Evolutionary conservation across 1,284 basidiomycete species (phyloP), one percentile per base, ranked within the genome.

Genomic region (Austroboletus novae-zelandiae): DNA sequence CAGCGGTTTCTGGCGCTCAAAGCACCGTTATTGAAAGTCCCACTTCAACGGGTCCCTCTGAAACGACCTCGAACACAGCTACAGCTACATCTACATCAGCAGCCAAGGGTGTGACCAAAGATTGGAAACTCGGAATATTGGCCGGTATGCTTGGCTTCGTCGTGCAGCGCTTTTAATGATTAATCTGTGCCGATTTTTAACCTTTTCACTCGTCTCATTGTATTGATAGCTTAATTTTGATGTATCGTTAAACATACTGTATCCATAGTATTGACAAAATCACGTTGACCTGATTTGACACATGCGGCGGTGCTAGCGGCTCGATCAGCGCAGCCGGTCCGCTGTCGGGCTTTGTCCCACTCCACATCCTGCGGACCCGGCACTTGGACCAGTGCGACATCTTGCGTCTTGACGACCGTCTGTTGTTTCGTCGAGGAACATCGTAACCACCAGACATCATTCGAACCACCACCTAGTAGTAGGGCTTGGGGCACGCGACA

Each of bases 1-100:
- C 68, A 15, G 67, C 58, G 1, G 56, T 62, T 15, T 41, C 59
- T 5, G n/a, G 34, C 13, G 64, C 60, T 1, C 55, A 62, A 4
- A 68, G 68, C 0, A 59, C 65, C 2, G 57, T 70, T 14, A 34
- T 44, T 13, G 23, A 50, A 1, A 44, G 14, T 9, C 13, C 34
- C 7, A n/a, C 49, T 0, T 23, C 45, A 2, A 39, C 51, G 5
- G n/a, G 25, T 27, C 6, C 25, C 4, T 27, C 25, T 27, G 4
- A 27, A 27, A 27, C 25, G 25, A 27, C 25, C 3, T 27, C 25
- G 5, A 4, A 27, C 4, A 27, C 25, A 4, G 25, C 6, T 27
- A 27, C 25, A 27, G 0, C 25, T 1, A 27, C 25, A 27, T 27
- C 25, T 5, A 27, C 53, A 14, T 36, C 48, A 9, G 42, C 10